Base-by-base conservation (phyloP, 306 rosid genomes). In the Dicorynia guianensis region DNA sequence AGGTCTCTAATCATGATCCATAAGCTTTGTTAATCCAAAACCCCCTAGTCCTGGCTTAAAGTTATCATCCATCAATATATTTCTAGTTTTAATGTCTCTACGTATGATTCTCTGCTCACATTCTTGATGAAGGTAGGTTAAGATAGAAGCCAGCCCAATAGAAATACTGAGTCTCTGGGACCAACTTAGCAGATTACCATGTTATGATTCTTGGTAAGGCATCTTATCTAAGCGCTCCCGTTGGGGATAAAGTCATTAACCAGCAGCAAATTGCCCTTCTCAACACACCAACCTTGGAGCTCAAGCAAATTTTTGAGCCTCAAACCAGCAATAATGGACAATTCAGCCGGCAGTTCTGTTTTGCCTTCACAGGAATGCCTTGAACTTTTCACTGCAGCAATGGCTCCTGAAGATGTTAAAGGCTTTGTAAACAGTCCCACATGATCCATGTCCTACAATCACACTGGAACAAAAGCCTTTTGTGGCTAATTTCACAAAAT, bases 1-100 rank as follows among this genome's bases (percentile, higher is more conserved):
- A 9, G 97, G 97, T 58, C 97, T 90, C 81, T 87, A 87, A 47
- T 93, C 97, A 68, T 93, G 97, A 83, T 93, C 97, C 91, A 86
- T 90, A 18, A 93, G 90, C 77, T 93, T 93, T 1, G 97, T 96
- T 81, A 93, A 74, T 39, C 96, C 96, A 39, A 93, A 93, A 84
- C 88, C 96, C 35, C 94, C 91, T 34, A 93, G 47, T 81, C 87
- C 87, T 0, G 87, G 82, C 36, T 87, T 86, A 43, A 85, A 87
- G 63, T 80, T 82, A 34, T 84, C 88, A 18, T 93, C 90, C 10
- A 90, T 84, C 63, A 93, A 77, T 4, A 93, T 78, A 46, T 93
- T 93, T 3, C 78, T 96, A 0, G 98, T 80, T 73, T 93, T 93
- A 2, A 90, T 89, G 58, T 93, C 94, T 40, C 97, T 82, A 56